These are phyloP conservation scores for Neurospora intermedia DNA, from an alignment of 495 filamentous ascomycete genomes.

Conservation along the genomic window DNA sequence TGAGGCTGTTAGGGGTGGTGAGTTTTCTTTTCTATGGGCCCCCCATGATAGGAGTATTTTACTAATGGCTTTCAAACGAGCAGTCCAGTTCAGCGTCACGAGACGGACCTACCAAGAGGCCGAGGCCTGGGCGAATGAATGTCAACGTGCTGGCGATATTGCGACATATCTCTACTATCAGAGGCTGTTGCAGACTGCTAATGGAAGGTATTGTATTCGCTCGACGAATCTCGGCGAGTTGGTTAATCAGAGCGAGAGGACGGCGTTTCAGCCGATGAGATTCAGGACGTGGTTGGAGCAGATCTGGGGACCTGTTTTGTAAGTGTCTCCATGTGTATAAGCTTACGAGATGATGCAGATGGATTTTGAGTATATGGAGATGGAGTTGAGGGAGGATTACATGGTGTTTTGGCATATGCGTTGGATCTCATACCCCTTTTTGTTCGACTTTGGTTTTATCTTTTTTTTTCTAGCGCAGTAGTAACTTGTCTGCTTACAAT, in stretches of 20 bases:
- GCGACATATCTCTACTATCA: conserved; percentile 31
- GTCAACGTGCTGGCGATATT: conserved; percentile 25
- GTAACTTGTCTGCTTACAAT: too few relatives aligned
- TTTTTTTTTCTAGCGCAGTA: too few relatives aligned
- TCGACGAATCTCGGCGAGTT: conserved; percentile 33
- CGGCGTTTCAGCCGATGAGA: conserved; percentile 29
- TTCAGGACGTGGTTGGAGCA: conserved; percentile 41
- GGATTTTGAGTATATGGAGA: neutral
- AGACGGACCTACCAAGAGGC: conserved; percentile 31
- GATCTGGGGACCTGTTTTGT: conserved; percentile 29
- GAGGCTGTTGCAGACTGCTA: conserved; percentile 37
- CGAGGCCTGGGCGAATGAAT: conserved; percentile 29
- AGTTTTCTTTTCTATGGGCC: conserved; percentile 1
- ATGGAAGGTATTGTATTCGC: conserved; percentile 38
- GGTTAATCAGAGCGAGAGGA: conserved; percentile 28
- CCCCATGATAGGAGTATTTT: too few relatives aligned
- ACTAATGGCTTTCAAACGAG: conserved; percentile 3
- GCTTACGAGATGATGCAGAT: too few relatives aligned
- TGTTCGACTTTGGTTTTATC: too few relatives aligned
- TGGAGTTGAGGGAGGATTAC: neutral
- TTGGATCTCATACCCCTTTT: neutral
- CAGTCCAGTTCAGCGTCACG: conserved; percentile 31
- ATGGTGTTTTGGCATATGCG: neutral
- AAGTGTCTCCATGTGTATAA: neutral
- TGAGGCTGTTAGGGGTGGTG: conserved; percentile 31